Conservation (phyloP, 2,329 filamentous ascomycete genomes). For the Cladosporium sp. region DNA sequence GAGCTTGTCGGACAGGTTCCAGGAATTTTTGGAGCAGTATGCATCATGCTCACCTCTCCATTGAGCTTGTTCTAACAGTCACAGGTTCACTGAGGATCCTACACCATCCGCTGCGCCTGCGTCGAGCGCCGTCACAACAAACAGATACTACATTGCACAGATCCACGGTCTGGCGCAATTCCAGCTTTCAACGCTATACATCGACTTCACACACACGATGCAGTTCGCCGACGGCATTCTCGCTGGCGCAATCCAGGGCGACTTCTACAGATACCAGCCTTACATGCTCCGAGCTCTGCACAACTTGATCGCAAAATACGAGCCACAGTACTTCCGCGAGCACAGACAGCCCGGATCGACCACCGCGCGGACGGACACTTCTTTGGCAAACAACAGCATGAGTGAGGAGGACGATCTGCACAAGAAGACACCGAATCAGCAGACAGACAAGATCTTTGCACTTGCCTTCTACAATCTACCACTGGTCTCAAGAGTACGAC, state of each 20-base stretch:
- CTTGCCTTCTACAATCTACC: constrained; percentile 92
- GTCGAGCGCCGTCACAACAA: constrained; percentile 70
- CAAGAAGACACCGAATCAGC: constrained; percentile 81
- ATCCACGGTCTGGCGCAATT: constrained; percentile 74
- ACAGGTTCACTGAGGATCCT: constrained; percentile 67
- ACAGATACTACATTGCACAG: constrained; percentile 83
- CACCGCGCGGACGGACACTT: constrained; percentile 65
- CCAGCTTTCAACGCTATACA: constrained; percentile 79
- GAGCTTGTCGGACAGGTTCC: constrained; percentile 73
- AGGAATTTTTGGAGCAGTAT: constrained; percentile 76
- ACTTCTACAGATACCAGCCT: constrained; percentile 93
- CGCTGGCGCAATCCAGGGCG: constrained; percentile 79
- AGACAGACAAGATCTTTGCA: constrained; percentile 94
- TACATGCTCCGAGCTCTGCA: constrained; percentile 87
- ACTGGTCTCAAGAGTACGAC: constrained; percentile 79
- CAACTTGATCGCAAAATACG: constrained; percentile 91
- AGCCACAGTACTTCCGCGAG: constrained; percentile 89
- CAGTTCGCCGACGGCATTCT: constrained; percentile 76
- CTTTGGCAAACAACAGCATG: constrained; percentile 56
- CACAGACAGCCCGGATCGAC: constrained; percentile 80
- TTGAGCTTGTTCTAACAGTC: neutral
- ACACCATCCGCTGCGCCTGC: constrained; percentile 62
- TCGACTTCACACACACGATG: constrained; percentile 82
- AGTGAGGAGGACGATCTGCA: constrained; percentile 61
- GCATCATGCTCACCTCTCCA: constrained; percentile 27